Percentiles rank a stretch among this genome's conserved stretches.
These are phyloP conservation scores for Aspergillus diversus DNA, from an alignment of 495 filamentous ascomycete species.

Conservation along the genomic window DNA sequence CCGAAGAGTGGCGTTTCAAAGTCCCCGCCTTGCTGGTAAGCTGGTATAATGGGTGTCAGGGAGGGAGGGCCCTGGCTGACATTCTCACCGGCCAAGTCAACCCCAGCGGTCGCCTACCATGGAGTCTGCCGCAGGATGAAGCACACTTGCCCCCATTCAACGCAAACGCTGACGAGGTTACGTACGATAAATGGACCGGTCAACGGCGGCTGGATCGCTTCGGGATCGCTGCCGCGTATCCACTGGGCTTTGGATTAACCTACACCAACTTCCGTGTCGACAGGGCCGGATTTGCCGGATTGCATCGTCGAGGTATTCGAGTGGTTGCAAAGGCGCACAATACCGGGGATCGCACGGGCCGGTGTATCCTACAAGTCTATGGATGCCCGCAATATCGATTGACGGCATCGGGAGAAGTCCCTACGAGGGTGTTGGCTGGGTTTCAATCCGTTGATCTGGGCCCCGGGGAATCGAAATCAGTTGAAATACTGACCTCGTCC, in stretches of 20 bases:
- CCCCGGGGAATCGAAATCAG: neutral
- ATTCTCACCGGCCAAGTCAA: slow-evolving; percentile 17
- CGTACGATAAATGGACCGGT: neutral
- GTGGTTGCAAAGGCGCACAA: neutral
- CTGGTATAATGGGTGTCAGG: slow-evolving; percentile 27
- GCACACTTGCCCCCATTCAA: neutral
- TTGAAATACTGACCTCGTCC: neutral
- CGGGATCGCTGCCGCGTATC: neutral
- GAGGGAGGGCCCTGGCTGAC: slow-evolving; percentile 18
- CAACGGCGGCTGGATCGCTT: neutral
- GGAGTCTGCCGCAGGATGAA: neutral
- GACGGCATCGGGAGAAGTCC: neutral
- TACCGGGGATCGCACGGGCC: neutral
- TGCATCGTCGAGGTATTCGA: neutral
- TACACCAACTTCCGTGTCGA: slow-evolving; percentile 1
- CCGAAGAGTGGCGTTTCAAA: slow-evolving; percentile 22
- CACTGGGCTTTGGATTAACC: slow-evolving; percentile 1
- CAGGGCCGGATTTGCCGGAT: neutral
- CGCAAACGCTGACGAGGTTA: neutral
- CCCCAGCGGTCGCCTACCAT: neutral
- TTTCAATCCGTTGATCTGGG: neutral
- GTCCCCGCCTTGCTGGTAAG: slow-evolving; percentile 24
- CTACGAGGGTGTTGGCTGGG: neutral
- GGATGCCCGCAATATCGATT: neutral
- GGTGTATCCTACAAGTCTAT: neutral